Conservation (phyloP, 139 green algal genomes). For the Chlamydomonas sphaeroides region DNA sequence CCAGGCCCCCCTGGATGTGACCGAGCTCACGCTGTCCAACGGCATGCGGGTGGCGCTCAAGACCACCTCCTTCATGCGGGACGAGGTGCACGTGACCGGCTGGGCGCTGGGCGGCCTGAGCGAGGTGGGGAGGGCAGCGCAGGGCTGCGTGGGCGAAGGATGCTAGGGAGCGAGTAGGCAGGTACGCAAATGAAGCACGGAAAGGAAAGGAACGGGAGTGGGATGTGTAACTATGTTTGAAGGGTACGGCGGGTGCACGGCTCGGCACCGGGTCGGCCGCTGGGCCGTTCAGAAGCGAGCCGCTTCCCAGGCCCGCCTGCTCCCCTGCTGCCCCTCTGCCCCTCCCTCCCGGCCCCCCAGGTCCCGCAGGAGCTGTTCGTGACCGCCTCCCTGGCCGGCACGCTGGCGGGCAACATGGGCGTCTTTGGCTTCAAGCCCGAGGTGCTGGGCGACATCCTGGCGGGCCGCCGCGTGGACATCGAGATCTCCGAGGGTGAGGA, state of each 20-base stretch:
- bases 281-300: no score
- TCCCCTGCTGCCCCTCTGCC: no score
- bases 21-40: constrained; percentile 81
- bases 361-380: constrained; percentile 65
- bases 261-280: no score
- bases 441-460: constrained; percentile 36
- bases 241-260: no score
- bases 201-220: no score
- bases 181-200: no score
- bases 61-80: constrained; percentile 78
- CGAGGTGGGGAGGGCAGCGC: constrained; percentile 49
- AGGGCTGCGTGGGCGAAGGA: not conserved
- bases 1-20: constrained; percentile 53
- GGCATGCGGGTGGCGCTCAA: constrained; percentile 84
- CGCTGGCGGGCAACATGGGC: constrained; percentile 80
- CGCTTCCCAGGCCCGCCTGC: no score
- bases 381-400: constrained; percentile 54
- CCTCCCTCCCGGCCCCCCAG: constrained; percentile 17
- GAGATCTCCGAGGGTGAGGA: constrained; percentile 30
- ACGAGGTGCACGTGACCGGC: constrained; percentile 83
- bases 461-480: constrained; percentile 37
- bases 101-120: constrained; percentile 77
- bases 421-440: constrained; percentile 81
- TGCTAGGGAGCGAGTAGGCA: not conserved
- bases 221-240: no score